phyloP scores from a whole-genome alignment of 345 rosid species.

The Turritis glabra region DNA sequence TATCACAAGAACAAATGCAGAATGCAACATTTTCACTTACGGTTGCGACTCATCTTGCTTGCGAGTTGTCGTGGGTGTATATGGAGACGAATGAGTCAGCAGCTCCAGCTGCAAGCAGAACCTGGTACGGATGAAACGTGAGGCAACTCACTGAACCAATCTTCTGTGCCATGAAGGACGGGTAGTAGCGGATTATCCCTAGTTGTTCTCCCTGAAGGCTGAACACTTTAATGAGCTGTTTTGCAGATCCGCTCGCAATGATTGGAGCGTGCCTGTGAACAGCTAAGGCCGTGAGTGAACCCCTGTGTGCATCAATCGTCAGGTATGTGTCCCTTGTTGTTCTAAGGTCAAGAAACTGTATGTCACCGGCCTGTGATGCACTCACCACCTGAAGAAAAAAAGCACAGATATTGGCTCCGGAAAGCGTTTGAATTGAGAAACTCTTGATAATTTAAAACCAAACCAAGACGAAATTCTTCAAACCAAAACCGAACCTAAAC shows the following conservation, averaged over 20 bases:
- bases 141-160: constrained; percentile 97
- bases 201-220: constrained; percentile 76
- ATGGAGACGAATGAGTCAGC: constrained; percentile 82
- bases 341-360: constrained; percentile 88
- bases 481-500: background rate
- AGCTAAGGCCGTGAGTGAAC: constrained; percentile 94
- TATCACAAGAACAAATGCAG: constrained; percentile 15
- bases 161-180: constrained; percentile 94
- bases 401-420: background rate
- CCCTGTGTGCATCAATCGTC: constrained; percentile 85
- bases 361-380: constrained; percentile 97
- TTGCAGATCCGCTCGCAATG: constrained; percentile 91
- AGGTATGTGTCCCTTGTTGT: constrained; percentile 57
- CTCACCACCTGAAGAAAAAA: constrained; percentile 66
- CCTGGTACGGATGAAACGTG: constrained; percentile 90
- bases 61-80: constrained; percentile 62
- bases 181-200: constrained; percentile 72
- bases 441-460: background rate
- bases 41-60: constrained; percentile 43
- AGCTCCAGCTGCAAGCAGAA: constrained; percentile 89
- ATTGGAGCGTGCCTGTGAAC: constrained; percentile 96
- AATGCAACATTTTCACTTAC: constrained; percentile 19
- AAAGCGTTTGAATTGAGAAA: constrained; percentile 4
- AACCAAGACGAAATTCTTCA: background rate
- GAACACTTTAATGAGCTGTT: constrained; percentile 84